Evolutionary conservation across 2,329 filamentous ascomycete species (phyloP).

Genomic region (Aspergillus glaucus): DNA sequence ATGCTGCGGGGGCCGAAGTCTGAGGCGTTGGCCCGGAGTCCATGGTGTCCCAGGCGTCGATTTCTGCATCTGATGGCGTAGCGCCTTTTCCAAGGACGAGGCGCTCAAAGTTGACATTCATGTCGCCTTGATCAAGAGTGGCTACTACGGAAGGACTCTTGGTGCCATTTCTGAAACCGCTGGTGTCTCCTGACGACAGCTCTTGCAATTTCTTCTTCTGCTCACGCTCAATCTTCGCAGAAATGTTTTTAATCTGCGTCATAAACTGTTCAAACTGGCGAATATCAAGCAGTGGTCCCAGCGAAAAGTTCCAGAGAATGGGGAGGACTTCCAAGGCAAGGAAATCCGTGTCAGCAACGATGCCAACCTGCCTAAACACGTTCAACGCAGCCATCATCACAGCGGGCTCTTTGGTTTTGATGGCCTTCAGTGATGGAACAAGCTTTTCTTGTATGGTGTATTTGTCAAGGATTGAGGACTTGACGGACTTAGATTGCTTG

Average conservation of each 20-base stretch:
- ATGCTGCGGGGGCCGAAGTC: constrained; percentile 12
- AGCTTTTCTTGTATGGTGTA: constrained; percentile 99
- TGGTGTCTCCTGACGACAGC: constrained; percentile 55
- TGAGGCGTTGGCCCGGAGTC: constrained; percentile 21
- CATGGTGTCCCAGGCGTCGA: constrained; percentile 26
- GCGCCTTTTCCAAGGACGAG: constrained; percentile 69
- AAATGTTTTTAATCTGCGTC: constrained; percentile 75
- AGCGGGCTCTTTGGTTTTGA: constrained; percentile 96
- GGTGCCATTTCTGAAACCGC: constrained; percentile 33
- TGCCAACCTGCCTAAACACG: constrained; percentile 77
- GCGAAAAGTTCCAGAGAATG: constrained; percentile 81
- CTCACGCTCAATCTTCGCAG: constrained; percentile 75
- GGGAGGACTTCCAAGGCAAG: constrained; percentile 87
- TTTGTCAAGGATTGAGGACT: constrained; percentile 81
- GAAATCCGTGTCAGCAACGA: constrained; percentile 79
- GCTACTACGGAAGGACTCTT: constrained; percentile 20
- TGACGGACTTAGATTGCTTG: constrained; percentile 54
- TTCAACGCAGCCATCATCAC: constrained; percentile 92
- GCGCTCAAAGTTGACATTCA: constrained; percentile 73
- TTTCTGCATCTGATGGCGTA: constrained; percentile 29
- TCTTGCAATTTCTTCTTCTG: constrained; percentile 85
- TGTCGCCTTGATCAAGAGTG: constrained; percentile 47
- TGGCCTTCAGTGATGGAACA: constrained; percentile 78
- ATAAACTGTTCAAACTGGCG: constrained; percentile 87
- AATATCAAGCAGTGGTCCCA: constrained; percentile 82